These are phyloP conservation scores for Pseudonitzschia pungens DNA, from an alignment of 108 stramenopile species.

Conservation along the genomic window DNA sequence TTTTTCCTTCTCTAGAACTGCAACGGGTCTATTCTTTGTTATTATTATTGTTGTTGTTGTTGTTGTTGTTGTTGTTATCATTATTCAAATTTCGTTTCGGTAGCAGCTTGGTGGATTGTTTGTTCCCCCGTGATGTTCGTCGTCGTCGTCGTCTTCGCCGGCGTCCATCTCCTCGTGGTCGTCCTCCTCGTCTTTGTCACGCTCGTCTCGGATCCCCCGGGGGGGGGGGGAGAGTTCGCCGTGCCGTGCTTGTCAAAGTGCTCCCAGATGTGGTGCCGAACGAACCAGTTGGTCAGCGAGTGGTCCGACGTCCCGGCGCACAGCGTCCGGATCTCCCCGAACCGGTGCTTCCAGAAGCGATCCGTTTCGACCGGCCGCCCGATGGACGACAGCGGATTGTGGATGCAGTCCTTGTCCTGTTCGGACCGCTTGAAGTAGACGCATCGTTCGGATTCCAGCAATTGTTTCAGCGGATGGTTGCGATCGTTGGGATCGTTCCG, in stretches of 20 bases:
- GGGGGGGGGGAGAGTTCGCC: too few species aligned
- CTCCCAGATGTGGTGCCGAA: constrained; percentile 61
- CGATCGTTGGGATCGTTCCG: too few species aligned
- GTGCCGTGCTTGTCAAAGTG: constrained; percentile 62
- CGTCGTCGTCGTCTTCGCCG: too few species aligned
- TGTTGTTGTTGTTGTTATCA: too few species aligned
- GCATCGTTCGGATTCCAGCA: constrained; percentile 43
- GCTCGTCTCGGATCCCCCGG: constrained; percentile 8
- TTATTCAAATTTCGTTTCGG: too few species aligned
- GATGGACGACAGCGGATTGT: constrained; percentile 25
- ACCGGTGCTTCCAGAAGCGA: constrained; percentile 74
- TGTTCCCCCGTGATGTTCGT: too few species aligned
- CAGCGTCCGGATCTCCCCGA: constrained; percentile 63
- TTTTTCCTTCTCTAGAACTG: too few species aligned
- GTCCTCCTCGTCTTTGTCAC: too few species aligned
- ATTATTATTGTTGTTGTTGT: too few species aligned
- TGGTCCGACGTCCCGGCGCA: constrained; percentile 84
- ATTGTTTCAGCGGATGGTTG: constrained; percentile 17
- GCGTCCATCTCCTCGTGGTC: too few species aligned
- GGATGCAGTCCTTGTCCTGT: neutral
- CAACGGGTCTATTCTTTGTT: too few species aligned
- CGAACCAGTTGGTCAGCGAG: constrained; percentile 69
- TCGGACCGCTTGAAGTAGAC: constrained; percentile 47
- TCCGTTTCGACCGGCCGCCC: constrained; percentile 56
- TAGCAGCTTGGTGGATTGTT: too few species aligned